Evolutionary conservation across 2,329 filamentous ascomycete genomes (phyloP), one percentile per base, ranked within the genome.

Genomic region (Purpureocillium lavendulum): DNA sequence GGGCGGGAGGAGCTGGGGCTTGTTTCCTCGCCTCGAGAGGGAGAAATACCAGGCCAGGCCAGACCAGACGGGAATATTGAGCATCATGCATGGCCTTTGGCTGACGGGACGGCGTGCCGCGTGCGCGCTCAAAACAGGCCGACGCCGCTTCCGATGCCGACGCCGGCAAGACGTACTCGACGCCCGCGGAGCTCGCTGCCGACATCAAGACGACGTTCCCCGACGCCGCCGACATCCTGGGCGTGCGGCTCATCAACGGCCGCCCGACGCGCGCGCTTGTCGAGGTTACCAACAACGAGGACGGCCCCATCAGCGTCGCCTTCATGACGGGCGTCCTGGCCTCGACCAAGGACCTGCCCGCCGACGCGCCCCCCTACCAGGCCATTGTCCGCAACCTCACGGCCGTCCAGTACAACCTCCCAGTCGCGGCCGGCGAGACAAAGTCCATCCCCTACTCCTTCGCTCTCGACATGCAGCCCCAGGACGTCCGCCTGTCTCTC

Each of bases 201-300:
- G 75, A 80, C 40, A 65, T 82, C 52, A 72, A 73, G 49, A 74
- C 82, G 43, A 71, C 70, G 60, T 76, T 80, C 69, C 66, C 77
- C 65, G 70, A 82, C 57, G 61, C 81, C 69, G 87, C 81, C 69
- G 87, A 94, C 69, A 82, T 94, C 64, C 92, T 96, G 53, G 92
- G 90, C 54, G 80, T 97, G 53, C 95, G 94, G 77, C 80, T 97
- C 51, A 77, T 97, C 71, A 98, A 98, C 61, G 87, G 88, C 56
- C 82, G 83, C 49, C 79, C 87, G 32, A 95, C 88, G 47, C 80
- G 85, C 62, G 84, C 88, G 29, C 66, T 94, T 39, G 69, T 98
- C 53, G 80, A 87, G 55, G 73, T 98, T 60, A 77, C 73, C 61
- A 98, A 98, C 71, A 72, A 86, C 45, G 92, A 98, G 66, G 71